Percentiles rank a stretch among this genome's conserved stretches.
These are phyloP conservation scores for Thelonectria blattea DNA, from an alignment of 2,329 filamentous ascomycete species.

Conservation along the genomic window DNA sequence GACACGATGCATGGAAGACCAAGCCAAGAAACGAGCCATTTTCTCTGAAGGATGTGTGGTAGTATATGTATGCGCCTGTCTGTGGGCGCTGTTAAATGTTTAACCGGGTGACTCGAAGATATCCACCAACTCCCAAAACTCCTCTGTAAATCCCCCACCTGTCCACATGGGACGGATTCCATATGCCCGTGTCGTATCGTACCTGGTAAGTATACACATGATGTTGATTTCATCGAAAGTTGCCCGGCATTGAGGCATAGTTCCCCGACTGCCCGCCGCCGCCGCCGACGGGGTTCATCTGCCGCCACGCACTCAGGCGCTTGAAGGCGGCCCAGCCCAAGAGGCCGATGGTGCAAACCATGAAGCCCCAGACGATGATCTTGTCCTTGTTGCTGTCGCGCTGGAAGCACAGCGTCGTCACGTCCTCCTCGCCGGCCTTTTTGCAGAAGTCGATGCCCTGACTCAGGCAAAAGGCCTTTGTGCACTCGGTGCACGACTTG, in stretches of 20 bases:
- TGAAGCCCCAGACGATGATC: constrained; percentile 70
- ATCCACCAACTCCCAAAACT: constrained; percentile 17
- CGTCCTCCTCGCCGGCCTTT: constrained; percentile 65
- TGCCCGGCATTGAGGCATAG: constrained; percentile 41
- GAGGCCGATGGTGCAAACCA: constrained; percentile 63
- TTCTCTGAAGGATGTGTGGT: constrained; percentile 6
- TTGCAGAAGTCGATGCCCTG: constrained; percentile 68
- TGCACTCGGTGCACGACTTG: constrained; percentile 65
- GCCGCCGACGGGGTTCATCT: constrained; percentile 40
- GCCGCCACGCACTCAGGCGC: constrained; percentile 52
- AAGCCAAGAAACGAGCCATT: constrained; percentile 19
- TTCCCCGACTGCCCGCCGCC: constrained; percentile 37
- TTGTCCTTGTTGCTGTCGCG: constrained; percentile 71
- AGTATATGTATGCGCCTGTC: constrained; percentile 13
- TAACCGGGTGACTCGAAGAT: constrained; percentile 19
- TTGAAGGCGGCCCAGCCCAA: constrained; percentile 65
- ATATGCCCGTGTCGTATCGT: not conserved
- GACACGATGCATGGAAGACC: constrained; percentile 30
- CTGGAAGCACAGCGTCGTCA: constrained; percentile 69
- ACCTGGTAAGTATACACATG: not conserved
- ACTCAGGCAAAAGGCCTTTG: constrained; percentile 67
- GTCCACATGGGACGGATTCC: constrained; percentile 10
- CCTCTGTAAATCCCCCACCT: constrained; percentile 6
- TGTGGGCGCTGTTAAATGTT: constrained; percentile 14
- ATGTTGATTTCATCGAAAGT: constrained; percentile 26